Evolutionary conservation across 164 flowering plant species (phyloP).

Genomic region (Magnolia kwangsiensis): DNA sequence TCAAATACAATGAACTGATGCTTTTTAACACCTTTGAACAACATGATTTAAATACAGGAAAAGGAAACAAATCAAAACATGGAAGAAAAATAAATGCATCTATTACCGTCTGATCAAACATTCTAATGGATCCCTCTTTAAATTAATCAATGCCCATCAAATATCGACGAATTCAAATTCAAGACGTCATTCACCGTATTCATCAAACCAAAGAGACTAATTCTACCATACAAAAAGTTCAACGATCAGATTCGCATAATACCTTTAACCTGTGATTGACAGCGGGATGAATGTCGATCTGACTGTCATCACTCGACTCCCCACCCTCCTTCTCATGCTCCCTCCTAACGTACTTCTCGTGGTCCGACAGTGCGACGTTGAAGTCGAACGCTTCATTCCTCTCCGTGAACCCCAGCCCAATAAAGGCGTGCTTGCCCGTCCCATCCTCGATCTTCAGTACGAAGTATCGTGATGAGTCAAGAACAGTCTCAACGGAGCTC

Average conservation of each 20-base stretch:
- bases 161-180: background rate
- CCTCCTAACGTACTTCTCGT: conserved; percentile 88
- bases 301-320: conserved; percentile 35
- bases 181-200: background rate
- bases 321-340: conserved; percentile 67
- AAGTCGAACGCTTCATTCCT: conserved; percentile 98
- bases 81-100: no score
- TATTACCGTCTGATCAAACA: no score
- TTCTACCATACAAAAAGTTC: background rate
- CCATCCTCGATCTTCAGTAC: conserved; percentile 97
- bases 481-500: conserved; percentile 77
- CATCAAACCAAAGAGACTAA: background rate
- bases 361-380: conserved; percentile 98
- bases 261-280: conserved; percentile 98
- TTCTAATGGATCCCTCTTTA: no score
- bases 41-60: no score
- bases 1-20: no score
- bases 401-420: conserved; percentile 88
- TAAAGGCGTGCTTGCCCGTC: conserved; percentile 85
- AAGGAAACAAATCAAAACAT: no score
- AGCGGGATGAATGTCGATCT: conserved; percentile 90
- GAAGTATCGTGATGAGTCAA: conserved; percentile 94
- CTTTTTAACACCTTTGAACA: no score
- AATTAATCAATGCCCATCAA: no score
- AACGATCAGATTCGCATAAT: conserved; percentile 2